Evolutionary conservation across 2,329 filamentous ascomycete genomes (phyloP).

Genomic region (Diplodia scrobiculata): DNA sequence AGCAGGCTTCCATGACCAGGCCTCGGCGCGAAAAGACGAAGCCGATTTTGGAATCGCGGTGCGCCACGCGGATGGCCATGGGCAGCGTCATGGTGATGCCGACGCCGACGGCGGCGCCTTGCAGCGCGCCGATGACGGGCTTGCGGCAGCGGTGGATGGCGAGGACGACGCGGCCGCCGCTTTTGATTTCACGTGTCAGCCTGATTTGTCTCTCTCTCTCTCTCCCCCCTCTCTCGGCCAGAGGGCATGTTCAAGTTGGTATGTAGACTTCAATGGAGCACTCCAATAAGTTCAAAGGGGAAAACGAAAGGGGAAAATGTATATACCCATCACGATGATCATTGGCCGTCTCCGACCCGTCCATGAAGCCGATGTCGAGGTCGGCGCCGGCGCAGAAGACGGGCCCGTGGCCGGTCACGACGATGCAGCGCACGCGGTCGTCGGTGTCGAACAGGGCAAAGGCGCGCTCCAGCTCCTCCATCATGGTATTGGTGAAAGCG

Average conservation of each 20-base stretch:
- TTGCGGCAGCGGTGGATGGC: conserved; percentile 62
- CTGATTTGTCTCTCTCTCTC: not conserved
- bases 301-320: not conserved
- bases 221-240: not conserved
- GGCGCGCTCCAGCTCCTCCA: conserved; percentile 60
- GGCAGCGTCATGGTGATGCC: conserved; percentile 63
- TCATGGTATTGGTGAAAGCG: conserved; percentile 69
- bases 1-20: conserved; percentile 71
- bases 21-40: conserved; percentile 74
- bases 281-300: not conserved
- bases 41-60: conserved; percentile 65
- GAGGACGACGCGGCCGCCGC: conserved; percentile 52
- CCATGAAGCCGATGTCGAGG: conserved; percentile 56
- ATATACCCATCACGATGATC: conserved; percentile 59
- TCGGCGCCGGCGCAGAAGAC: conserved; percentile 62
- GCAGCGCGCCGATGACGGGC: conserved; percentile 58
- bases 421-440: conserved; percentile 57
- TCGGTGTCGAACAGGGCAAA: conserved; percentile 57
- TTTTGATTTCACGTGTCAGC: conserved; percentile 29
- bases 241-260: not conserved
- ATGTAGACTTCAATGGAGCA: not conserved
- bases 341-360: conserved; percentile 46
- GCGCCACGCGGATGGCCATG: conserved; percentile 58
- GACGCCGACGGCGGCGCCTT: conserved; percentile 60
- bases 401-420: conserved; percentile 56